Conservation (phyloP, 2,329 filamentous ascomycete species). For the Cordyceps cicadae region DNA sequence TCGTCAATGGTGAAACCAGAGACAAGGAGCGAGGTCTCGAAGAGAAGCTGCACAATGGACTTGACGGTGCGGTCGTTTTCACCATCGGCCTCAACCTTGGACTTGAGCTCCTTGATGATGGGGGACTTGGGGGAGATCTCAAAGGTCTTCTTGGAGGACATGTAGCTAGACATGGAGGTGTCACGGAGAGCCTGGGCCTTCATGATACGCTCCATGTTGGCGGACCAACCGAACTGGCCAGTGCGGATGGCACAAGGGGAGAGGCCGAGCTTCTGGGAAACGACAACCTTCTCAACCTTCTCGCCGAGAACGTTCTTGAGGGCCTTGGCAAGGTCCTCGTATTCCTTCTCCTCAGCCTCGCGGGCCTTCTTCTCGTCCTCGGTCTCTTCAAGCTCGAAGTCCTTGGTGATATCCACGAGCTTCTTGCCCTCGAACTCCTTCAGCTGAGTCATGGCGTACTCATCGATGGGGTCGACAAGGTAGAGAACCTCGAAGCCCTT, state of each 20-base stretch:
- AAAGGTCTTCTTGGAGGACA: constrained; percentile 99
- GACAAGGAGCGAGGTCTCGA: constrained; percentile 96
- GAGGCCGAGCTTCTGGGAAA: constrained; percentile 92
- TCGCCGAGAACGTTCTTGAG: constrained; percentile 99
- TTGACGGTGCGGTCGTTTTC: constrained; percentile 99
- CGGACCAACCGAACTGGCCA: constrained; percentile 99
- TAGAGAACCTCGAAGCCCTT: constrained; percentile 99
- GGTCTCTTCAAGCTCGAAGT: constrained; percentile 99
- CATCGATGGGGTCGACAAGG: constrained; percentile 98
- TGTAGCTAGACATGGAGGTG: constrained; percentile 99
- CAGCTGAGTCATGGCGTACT: constrained; percentile 99
- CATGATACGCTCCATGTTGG: constrained; percentile 99
- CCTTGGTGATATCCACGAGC: constrained; percentile 99
- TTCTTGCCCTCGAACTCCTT: constrained; percentile 99
- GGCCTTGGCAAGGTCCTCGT: constrained; percentile 84
- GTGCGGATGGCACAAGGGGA: constrained; percentile 98
- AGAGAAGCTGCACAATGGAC: constrained; percentile 96
- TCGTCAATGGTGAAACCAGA: constrained; percentile 99
- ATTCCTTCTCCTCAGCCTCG: constrained; percentile 98
- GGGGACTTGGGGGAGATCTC: constrained; percentile 98
- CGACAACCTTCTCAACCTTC: constrained; percentile 99
- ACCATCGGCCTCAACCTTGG: constrained; percentile 95
- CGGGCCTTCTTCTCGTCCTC: constrained; percentile 97
- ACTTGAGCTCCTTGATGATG: constrained; percentile 98
- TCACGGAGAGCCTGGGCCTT: constrained; percentile 99